phyloP scores from a whole-genome alignment of 768 basidiomycete species.

The Pisolithus albus region DNA sequence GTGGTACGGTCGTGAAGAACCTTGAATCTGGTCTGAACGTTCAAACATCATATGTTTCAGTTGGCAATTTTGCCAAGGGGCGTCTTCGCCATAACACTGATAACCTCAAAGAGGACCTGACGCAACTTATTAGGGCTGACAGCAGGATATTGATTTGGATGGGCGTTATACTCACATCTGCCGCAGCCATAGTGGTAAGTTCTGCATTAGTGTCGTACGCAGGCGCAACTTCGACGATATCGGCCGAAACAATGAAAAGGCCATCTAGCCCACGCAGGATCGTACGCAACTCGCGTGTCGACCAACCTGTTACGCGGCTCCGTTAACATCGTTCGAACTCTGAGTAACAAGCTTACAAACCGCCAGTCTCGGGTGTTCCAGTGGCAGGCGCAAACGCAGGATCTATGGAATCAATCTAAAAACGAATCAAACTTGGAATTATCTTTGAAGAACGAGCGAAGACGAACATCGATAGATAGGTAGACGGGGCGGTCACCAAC shows the following conservation, averaged over 20 bases:
- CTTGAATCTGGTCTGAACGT: background rate
- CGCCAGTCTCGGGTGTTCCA: conserved; percentile 80
- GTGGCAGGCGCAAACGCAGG: conserved; percentile 80
- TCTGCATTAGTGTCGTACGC: conserved; percentile 70
- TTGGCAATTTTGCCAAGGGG: conserved; percentile 54
- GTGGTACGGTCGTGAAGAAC: background rate
- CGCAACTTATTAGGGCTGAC: conserved; percentile 8
- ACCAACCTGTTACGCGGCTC: conserved; percentile 41
- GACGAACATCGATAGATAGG: conserved; percentile 65
- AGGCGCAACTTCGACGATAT: conserved; percentile 81
- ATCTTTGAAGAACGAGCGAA: background rate
- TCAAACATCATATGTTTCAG: conserved; percentile 1
- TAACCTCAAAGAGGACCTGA: conserved; percentile 66
- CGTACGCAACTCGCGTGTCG: conserved; percentile 72
- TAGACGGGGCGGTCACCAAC: conserved; percentile 73
- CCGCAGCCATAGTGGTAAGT: conserved; percentile 57
- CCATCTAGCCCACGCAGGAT: conserved; percentile 73
- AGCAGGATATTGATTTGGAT: conserved; percentile 1
- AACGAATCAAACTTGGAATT: background rate
- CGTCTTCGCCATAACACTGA: conserved; percentile 76
- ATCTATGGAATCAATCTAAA: conserved; percentile 73
- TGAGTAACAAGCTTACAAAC: conserved; percentile 16
- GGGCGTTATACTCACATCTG: conserved; percentile 37
- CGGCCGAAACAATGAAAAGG: conserved; percentile 69
- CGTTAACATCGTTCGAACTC: conserved; percentile 2